Percentiles rank a stretch among this genome's conserved stretches.
Evolutionary conservation across 2,329 filamentous ascomycete genomes (phyloP).

Genomic region (Bipolaris zeicola): DNA sequence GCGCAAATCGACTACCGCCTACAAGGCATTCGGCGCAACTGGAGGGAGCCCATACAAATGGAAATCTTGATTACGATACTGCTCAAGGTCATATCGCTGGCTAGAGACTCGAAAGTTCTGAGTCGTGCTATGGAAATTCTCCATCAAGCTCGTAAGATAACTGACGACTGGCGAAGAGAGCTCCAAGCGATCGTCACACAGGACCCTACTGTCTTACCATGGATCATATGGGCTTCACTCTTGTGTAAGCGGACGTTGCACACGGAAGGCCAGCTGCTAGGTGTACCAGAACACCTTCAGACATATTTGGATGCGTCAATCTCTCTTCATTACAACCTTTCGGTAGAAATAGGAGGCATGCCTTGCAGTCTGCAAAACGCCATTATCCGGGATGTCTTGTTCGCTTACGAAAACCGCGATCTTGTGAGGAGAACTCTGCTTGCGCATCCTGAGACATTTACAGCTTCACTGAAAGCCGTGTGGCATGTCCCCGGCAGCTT

Average conservation of each 20-base stretch:
- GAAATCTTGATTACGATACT: conserved; percentile 60
- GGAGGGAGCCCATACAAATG: conserved; percentile 65
- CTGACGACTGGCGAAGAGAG: conserved; percentile 59
- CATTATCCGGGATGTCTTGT: conserved; percentile 57
- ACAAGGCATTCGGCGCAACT: conserved; percentile 57
- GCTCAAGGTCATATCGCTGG: conserved; percentile 49
- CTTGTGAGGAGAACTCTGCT: conserved; percentile 47
- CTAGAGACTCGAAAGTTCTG: conserved; percentile 17
- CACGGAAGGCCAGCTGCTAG: conserved; percentile 1
- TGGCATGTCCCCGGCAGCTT: conserved; percentile 51
- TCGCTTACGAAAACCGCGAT: conserved; percentile 46
- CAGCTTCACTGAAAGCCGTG: conserved; percentile 45
- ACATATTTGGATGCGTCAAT: conserved; percentile 51
- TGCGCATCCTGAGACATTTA: conserved; percentile 34
- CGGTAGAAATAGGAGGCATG: conserved; percentile 46
- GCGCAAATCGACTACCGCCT: conserved; percentile 58
- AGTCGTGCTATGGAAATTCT: conserved; percentile 45
- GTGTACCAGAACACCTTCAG: conserved; percentile 16
- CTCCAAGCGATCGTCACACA: conserved; percentile 49
- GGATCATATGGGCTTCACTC: conserved; percentile 61
- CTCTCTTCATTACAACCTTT: conserved; percentile 56
- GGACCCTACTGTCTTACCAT: conserved; percentile 49
- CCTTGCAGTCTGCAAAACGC: conserved; percentile 45
- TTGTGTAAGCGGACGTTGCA: conserved; percentile 60
- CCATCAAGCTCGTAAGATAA: conserved; percentile 50